Evolutionary conservation across 495 filamentous ascomycete species (phyloP).

Genomic region (Sordaria brevicollis): DNA sequence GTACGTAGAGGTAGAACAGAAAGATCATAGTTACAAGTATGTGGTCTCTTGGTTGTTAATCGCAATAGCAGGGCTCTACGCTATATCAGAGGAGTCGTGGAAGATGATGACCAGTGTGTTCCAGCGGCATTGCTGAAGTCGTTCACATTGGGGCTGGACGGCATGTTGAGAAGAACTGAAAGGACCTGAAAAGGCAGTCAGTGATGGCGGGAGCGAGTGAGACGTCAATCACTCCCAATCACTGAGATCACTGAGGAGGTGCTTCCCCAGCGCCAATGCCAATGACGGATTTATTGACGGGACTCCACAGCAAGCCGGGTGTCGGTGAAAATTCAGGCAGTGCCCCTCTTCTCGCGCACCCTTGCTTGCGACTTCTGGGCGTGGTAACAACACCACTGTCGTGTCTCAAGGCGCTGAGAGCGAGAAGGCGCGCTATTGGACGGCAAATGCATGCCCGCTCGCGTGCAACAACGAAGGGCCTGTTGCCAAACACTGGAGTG

Average conservation of each 20-base stretch:
- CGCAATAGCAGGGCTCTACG: not conserved
- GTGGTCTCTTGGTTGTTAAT: too few relatives aligned
- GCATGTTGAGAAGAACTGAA: not conserved
- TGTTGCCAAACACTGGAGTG: not conserved
- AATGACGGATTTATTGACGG: not conserved
- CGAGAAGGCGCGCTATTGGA: not conserved
- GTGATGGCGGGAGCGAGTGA: not conserved
- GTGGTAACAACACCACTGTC: not conserved
- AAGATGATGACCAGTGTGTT: not conserved
- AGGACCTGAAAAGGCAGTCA: not conserved
- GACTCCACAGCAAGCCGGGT: not conserved
- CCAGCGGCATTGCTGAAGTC: not conserved
- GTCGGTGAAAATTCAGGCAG: not conserved
- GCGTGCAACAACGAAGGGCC: not conserved
- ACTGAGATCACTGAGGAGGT: not conserved
- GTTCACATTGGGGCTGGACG: not conserved
- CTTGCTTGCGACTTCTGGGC: not conserved
- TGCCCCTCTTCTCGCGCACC: not conserved
- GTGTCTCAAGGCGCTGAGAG: not conserved
- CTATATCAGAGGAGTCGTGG: not conserved
- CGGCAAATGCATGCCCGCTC: not conserved
- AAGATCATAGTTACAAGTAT: too few relatives aligned
- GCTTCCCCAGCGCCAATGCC: not conserved
- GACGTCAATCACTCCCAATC: not conserved
- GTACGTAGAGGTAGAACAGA: too few relatives aligned